Conservation (phyloP, 129 eudicot genomes). For the Logfia minima region DNA sequence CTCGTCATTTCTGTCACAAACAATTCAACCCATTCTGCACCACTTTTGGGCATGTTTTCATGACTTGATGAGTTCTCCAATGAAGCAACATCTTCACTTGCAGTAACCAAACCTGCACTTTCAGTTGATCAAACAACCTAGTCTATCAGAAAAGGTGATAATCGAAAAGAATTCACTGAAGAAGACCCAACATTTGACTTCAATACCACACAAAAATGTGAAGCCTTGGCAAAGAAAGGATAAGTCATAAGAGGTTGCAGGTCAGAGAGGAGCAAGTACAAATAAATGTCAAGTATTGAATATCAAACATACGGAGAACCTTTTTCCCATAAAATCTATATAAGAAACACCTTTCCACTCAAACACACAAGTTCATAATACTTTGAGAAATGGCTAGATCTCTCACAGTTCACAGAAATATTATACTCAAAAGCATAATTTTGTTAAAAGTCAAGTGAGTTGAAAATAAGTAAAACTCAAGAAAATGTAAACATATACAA, state of each 20-base stretch:
- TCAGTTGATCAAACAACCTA: not conserved
- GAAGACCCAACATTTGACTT: too few relatives aligned
- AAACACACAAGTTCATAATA: not conserved
- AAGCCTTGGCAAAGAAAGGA: too few relatives aligned
- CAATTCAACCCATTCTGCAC: slow-evolving; percentile 86
- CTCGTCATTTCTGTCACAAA: slow-evolving; percentile 76
- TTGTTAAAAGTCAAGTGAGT: not conserved
- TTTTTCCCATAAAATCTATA: not conserved
- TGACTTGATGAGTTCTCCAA: slow-evolving; percentile 37
- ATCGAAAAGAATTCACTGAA: not conserved
- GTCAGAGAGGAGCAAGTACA: too few relatives aligned
- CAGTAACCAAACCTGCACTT: slow-evolving; percentile 39
- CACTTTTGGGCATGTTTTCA: slow-evolving; percentile 50
- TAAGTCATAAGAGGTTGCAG: not conserved
- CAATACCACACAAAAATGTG: too few relatives aligned
- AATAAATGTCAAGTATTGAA: not conserved
- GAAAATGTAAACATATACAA: not conserved
- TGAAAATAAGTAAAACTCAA: too few relatives aligned
- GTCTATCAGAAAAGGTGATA: not conserved
- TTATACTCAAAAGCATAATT: not conserved
- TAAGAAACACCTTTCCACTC: too few relatives aligned
- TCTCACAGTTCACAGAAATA: not conserved
- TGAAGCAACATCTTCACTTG: slow-evolving; percentile 31
- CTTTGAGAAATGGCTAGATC: not conserved
- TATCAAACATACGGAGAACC: not conserved